Evolutionary conservation across 371 early-diverging fungal species (phyloP).

Genomic region (Mucor saturninus): DNA sequence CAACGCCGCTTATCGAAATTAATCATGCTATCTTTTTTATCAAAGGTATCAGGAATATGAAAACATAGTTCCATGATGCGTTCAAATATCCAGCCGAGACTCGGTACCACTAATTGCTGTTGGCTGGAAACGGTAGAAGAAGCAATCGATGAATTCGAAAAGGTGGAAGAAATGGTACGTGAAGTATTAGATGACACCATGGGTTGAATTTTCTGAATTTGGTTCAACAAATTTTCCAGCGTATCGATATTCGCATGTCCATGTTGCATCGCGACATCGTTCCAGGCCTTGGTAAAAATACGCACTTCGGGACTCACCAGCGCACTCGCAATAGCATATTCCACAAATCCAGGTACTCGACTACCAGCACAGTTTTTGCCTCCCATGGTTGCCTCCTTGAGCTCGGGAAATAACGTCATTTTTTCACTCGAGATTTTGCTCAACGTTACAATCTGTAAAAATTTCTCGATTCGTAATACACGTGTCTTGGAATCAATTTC

Average conservation of each 20-base stretch:
- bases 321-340: constrained; percentile 75
- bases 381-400: constrained; percentile 23
- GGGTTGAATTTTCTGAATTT: constrained; percentile 15
- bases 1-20: constrained; percentile 78
- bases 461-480: constrained; percentile 64
- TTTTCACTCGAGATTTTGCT: constrained; percentile 55
- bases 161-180: neutral
- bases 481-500: constrained; percentile 57
- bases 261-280: constrained; percentile 57
- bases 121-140: constrained; percentile 7
- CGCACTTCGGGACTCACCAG: constrained; percentile 82
- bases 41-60: constrained; percentile 48
- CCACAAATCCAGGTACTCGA: constrained; percentile 79
- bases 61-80: constrained; percentile 42
- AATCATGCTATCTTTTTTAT: constrained; percentile 52
- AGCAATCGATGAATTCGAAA: constrained; percentile 9
- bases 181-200: neutral
- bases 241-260: constrained; percentile 62
- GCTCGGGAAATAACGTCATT: constrained; percentile 41
- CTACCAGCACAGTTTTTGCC: neutral
- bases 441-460: constrained; percentile 61
- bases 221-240: constrained; percentile 48
- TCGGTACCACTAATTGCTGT: constrained; percentile 38
- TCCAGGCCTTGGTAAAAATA: constrained; percentile 71
- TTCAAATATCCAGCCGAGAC: constrained; percentile 62